Evolutionary conservation across 345 rosid species (phyloP).

Genomic region (Boechera divaricarpa): DNA sequence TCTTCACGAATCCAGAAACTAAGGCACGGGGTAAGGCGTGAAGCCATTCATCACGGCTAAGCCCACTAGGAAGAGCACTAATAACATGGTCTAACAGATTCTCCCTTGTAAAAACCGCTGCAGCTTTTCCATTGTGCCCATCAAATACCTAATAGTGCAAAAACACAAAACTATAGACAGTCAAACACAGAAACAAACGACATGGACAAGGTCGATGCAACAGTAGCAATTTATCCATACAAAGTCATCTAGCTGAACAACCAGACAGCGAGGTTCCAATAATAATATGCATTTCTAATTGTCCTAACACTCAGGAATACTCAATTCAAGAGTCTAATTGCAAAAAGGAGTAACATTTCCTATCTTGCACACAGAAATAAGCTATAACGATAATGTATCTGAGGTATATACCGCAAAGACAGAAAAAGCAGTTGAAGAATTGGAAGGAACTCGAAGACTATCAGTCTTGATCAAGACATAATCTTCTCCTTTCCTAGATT

Average conservation of each 20-base stretch:
- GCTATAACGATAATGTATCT: background rate
- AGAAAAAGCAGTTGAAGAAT: constrained; percentile 67
- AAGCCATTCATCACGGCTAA: constrained; percentile 85
- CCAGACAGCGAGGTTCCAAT: background rate
- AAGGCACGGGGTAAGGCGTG: constrained; percentile 87
- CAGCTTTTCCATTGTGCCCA: constrained; percentile 95
- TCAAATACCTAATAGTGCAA: constrained; percentile 69
- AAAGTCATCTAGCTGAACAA: constrained; percentile 4
- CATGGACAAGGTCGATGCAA: background rate
- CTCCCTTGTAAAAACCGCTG: constrained; percentile 81
- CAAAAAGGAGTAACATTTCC: background rate
- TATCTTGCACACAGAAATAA: constrained; percentile 3
- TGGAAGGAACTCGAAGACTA: constrained; percentile 68
- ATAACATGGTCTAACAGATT: constrained; percentile 69
- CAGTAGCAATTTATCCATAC: background rate
- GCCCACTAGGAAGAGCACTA: constrained; percentile 75
- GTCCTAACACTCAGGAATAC: background rate
- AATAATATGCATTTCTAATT: background rate
- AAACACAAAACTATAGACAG: constrained; percentile 38
- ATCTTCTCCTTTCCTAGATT: constrained; percentile 91
- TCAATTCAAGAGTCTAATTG: background rate
- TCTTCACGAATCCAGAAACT: constrained; percentile 92
- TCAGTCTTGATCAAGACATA: constrained; percentile 72
- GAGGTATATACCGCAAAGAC: constrained; percentile 70
- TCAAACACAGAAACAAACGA: constrained; percentile 9